Base-by-base conservation (phyloP, 306 rosid genomes). In the Malus orientalis region DNA sequence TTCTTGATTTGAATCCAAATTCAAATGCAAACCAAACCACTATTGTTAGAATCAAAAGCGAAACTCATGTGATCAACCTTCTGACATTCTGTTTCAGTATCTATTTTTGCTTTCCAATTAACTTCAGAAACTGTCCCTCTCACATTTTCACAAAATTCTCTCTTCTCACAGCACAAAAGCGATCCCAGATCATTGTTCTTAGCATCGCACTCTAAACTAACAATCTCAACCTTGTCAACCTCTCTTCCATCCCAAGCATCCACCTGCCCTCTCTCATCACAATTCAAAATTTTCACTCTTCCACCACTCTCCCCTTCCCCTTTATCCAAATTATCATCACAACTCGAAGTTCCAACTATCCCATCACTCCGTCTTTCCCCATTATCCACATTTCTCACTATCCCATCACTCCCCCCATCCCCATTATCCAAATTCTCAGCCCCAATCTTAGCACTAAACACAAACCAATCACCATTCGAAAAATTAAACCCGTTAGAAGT, bases 131-230 rank as follows among this genome's bases (percentile, higher is more conserved):
- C 85, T 15, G 5, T 30, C 20, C 32, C 73, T 64, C 54, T 69
- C 1, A 15, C 81, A 73, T 76, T 74, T 42, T n/a, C 80, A 62
- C 74, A 30, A 55, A 55, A 58, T 33, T 67, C 25, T 32, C 29
- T 69, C 78, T 72, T 71, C n/a, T 77, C 83, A 15, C 47, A 73
- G 11, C 22, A 9, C 4, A 73, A 71, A 51, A 77, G 59, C 44
- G 78, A 75, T 66, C 74, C 78, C 65, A 5, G 22, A 67, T 70
- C 77, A 67, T 77, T 64, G 65, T 70, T 59, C 71, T 74, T 68
- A 49, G 85, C 83, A 71, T 78, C 67, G 83, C 85, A 84, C 75
- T 83, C 85, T 78, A 86, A 84, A 71, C 83, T 85, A 58, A 70
- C 68, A 54, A 73, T 38, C 64, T 65, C 86, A 64, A 72, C 61